phyloP scores from a whole-genome alignment of 257 asterid genomes.

The Ajuga chamaepitys region DNA sequence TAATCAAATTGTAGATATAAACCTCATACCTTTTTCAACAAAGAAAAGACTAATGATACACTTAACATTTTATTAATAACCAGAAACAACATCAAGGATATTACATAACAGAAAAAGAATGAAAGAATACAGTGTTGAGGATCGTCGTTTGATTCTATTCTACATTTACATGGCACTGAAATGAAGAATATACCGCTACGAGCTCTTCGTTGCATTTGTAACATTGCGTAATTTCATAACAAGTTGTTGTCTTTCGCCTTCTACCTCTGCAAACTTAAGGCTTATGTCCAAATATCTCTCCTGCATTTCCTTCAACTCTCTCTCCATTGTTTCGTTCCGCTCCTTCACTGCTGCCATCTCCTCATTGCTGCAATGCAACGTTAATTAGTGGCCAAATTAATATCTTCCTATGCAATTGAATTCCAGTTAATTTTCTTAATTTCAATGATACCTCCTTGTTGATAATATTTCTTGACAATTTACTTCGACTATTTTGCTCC shows the following conservation, averaged over 20 bases:
- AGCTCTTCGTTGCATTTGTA: conserved; percentile 41
- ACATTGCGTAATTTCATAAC: conserved; percentile 74
- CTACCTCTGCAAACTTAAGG: conserved; percentile 91
- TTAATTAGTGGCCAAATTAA: background rate
- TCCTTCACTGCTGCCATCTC: conserved; percentile 40
- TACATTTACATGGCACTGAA: conserved; percentile 23
- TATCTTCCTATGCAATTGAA: background rate
- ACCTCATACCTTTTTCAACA: too few relatives aligned
- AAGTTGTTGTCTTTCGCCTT: conserved; percentile 88
- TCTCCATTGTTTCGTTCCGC: conserved; percentile 52
- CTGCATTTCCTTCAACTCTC: conserved; percentile 79
- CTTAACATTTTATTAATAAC: background rate
- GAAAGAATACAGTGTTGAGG: conserved; percentile 2
- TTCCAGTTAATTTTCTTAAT: background rate
- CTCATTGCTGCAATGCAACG: conserved; percentile 12
- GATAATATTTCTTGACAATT: background rate
- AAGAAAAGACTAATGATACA: too few relatives aligned
- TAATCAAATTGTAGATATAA: too few relatives aligned
- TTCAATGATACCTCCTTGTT: conserved; percentile 10
- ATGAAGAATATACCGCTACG: conserved; percentile 15
- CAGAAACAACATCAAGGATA: background rate
- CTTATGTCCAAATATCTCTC: conserved; percentile 86
- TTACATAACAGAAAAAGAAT: conserved; percentile 11
- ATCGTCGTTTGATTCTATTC: conserved; percentile 1
- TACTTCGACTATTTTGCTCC: conserved; percentile 16